phyloP scores from a whole-genome alignment of 768 basidiomycete species.

The Phlebiopsis flavidoalba region DNA sequence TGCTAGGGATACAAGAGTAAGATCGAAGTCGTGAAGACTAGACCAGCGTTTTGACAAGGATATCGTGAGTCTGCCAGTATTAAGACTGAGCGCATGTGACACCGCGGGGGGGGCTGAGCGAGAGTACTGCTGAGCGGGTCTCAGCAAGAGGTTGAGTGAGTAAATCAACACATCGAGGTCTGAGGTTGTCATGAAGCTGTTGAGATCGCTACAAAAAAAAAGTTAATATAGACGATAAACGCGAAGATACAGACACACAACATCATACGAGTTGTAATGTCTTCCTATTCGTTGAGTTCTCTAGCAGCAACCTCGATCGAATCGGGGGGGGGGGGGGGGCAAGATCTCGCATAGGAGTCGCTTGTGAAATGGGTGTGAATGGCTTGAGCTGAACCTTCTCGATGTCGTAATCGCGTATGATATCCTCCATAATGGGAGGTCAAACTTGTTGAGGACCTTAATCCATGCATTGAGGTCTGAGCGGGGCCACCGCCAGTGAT shows the following conservation, averaged over 20 bases:
- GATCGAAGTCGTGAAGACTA: constrained; percentile 71
- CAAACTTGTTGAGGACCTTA: constrained; percentile 93
- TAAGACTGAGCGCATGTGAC: constrained; percentile 76
- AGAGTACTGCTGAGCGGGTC: constrained; percentile 94
- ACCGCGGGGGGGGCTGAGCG: constrained; percentile 65
- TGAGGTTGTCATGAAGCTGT: constrained; percentile 79
- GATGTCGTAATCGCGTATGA: constrained; percentile 81
- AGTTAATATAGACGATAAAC: neutral
- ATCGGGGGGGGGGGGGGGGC: too few relatives aligned
- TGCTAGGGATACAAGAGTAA: constrained; percentile 71
- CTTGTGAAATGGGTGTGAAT: constrained; percentile 74
- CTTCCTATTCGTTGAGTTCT: constrained; percentile 97
- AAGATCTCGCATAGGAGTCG: constrained; percentile 76
- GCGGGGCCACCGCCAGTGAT: constrained; percentile 90
- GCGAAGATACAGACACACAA: constrained; percentile 38
- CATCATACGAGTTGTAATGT: constrained; percentile 95
- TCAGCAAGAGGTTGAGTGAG: constrained; percentile 79
- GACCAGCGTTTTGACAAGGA: constrained; percentile 85
- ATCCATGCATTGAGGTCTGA: constrained; percentile 98
- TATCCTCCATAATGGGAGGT: constrained; percentile 78
- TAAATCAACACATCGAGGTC: constrained; percentile 87
- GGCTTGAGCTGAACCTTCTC: constrained; percentile 77
- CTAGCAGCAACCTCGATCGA: constrained; percentile 86
- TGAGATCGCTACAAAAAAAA: constrained; percentile 66
- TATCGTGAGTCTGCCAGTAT: constrained; percentile 70